Percentiles rank a stretch among this genome's conserved stretches.
phyloP scores from a whole-genome alignment of 768 basidiomycete genomes.

The Serendipita sp. region DNA sequence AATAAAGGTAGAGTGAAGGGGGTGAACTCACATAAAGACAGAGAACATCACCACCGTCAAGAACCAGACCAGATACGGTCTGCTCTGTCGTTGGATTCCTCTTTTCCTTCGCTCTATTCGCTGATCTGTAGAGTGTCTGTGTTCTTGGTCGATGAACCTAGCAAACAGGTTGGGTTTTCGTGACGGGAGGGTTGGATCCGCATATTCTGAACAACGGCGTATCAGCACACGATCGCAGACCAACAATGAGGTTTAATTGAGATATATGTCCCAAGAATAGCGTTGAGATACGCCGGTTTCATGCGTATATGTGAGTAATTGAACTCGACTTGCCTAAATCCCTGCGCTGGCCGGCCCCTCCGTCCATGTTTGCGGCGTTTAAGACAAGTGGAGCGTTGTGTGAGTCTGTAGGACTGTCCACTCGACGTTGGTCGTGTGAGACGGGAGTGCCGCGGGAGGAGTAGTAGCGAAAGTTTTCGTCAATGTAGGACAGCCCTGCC shows the following conservation, averaged over 20 bases:
- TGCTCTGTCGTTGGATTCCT: conserved; percentile 65
- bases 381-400: conserved; percentile 28
- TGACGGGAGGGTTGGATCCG: conserved; percentile 29
- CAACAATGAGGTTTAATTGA: background rate
- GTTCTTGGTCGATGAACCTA: conserved; percentile 4
- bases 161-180: conserved; percentile 29
- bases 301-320: background rate
- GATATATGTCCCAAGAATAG: background rate
- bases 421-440: conserved; percentile 3
- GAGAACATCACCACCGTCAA: conserved; percentile 20
- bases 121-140: conserved; percentile 47
- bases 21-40: conserved; percentile 16
- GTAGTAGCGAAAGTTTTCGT: conserved; percentile 13
- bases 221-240: background rate
- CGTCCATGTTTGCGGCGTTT: conserved; percentile 26
- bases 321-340: conserved; percentile 31
- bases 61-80: conserved; percentile 42
- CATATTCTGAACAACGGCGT: conserved; percentile 35
- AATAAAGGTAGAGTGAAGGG: background rate
- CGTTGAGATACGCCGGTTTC: background rate
- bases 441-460: conserved; percentile 11
- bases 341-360: conserved; percentile 27
- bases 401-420: conserved; percentile 10
- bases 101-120: conserved; percentile 78
- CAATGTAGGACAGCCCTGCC: conserved; percentile 12